Conservation (phyloP, 129 eudicot genomes). For the Logfia minima region DNA sequence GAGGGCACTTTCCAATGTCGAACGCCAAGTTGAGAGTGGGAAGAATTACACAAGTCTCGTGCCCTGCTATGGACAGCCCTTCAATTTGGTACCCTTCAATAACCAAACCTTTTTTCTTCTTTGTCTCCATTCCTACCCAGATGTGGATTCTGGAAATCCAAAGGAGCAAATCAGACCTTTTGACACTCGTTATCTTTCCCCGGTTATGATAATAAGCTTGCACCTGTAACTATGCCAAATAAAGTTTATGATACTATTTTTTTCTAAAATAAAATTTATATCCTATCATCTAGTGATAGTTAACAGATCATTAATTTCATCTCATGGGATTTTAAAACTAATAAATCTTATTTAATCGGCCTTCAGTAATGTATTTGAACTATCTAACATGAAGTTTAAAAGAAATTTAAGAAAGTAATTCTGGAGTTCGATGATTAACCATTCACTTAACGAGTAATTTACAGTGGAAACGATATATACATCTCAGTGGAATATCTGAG, state of each 20-base stretch:
- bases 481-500: too few relatives aligned
- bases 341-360: neutral
- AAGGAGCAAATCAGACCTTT: neutral
- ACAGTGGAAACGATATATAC: too few relatives aligned
- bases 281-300: neutral
- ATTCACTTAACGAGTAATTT: too few relatives aligned
- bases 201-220: neutral
- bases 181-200: conserved; percentile 14
- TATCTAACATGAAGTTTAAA: too few relatives aligned
- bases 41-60: conserved; percentile 80
- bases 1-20: conserved; percentile 94
- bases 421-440: too few relatives aligned
- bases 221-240: conserved; percentile 13
- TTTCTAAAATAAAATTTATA: neutral
- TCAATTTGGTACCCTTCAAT: conserved; percentile 75
- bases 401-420: too few relatives aligned
- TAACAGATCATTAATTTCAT: neutral
- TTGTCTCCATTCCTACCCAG: conserved; percentile 32
- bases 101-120: conserved; percentile 48
- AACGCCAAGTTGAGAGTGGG: conserved; percentile 76
- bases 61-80: conserved; percentile 92
- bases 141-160: conserved; percentile 8
- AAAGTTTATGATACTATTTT: conserved; percentile 10
- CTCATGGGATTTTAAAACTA: neutral
- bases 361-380: too few relatives aligned